These are phyloP conservation scores for Arachis hypogaea DNA, from an alignment of 306 rosid genomes.

Conservation along the genomic window DNA sequence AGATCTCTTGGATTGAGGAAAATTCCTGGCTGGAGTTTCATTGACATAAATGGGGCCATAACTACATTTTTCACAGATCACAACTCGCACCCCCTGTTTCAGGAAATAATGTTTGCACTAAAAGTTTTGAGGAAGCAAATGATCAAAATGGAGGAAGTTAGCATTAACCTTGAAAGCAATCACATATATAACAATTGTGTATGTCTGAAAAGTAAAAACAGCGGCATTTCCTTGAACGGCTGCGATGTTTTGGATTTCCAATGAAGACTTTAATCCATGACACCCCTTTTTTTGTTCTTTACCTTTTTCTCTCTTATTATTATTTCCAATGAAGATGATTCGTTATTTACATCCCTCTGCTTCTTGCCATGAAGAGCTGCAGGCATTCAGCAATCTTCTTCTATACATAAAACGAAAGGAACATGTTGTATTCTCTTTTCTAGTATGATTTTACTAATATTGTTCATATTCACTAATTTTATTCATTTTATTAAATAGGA, in stretches of 20 bases:
- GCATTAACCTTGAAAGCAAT: constrained; percentile 33
- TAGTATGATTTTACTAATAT: no score
- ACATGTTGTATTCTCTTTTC: no score
- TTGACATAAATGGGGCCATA: constrained; percentile 62
- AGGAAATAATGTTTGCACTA: constrained; percentile 49
- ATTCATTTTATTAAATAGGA: no score
- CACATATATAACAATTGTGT: constrained; percentile 28
- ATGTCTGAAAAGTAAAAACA: constrained; percentile 21
- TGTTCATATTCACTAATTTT: no score
- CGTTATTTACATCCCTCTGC: no score
- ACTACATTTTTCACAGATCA: constrained; percentile 69
- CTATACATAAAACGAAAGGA: no score
- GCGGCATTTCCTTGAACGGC: constrained; percentile 9
- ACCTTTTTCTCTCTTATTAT: not conserved
- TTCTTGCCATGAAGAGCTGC: no score
- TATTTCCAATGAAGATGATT: no score
- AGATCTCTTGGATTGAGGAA: constrained; percentile 75
- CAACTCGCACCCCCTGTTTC: constrained; percentile 67
- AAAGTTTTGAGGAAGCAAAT: constrained; percentile 56
- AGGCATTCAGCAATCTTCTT: no score
- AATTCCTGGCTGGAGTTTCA: constrained; percentile 83
- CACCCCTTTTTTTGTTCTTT: no score
- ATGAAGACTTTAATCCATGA: not conserved
- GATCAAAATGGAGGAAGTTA: constrained; percentile 47
- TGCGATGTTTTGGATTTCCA: constrained; percentile 19